A percentile compares a stretch with the other conserved stretches of the same genome.
phyloP scores from a whole-genome alignment of 345 rosid species.

The Populus pruinosa region DNA sequence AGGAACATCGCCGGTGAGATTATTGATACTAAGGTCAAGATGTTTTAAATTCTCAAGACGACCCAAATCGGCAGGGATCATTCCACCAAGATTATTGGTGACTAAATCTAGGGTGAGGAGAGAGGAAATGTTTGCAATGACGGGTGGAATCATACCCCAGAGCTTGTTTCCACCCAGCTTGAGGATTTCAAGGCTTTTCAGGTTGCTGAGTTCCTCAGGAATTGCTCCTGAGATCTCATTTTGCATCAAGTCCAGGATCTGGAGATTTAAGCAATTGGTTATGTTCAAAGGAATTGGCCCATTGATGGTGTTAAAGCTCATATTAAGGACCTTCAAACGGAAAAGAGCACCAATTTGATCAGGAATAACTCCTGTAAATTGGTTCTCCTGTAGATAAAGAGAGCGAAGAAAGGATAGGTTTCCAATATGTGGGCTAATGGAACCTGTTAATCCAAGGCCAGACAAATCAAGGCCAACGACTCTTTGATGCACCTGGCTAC shows the following conservation, averaged over 20 bases:
- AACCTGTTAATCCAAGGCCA: neutral
- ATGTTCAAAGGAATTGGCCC: neutral
- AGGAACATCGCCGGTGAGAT: neutral
- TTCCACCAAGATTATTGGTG: neutral
- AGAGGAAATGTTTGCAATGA: neutral
- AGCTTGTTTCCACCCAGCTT: neutral
- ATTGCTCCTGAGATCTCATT: constrained; percentile 38
- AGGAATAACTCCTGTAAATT: neutral
- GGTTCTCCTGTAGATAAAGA: constrained; percentile 6
- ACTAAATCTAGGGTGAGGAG: neutral
- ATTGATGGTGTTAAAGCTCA: neutral
- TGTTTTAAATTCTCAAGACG: neutral
- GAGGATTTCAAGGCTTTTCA: neutral
- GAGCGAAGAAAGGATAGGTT: constrained; percentile 2
- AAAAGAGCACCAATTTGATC: neutral
- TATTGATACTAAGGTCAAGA: neutral
- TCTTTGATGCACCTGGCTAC: neutral
- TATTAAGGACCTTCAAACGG: neutral
- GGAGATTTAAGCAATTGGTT: neutral
- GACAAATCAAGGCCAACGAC: neutral
- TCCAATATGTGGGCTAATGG: constrained; percentile 8
- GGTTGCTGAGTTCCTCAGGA: constrained; percentile 10
- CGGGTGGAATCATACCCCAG: neutral
- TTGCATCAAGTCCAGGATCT: constrained; percentile 33
- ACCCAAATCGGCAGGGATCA: neutral